Base-by-base conservation (phyloP, 2,329 filamentous ascomycete genomes). In the Pseudogymnoascus verrucosus region DNA sequence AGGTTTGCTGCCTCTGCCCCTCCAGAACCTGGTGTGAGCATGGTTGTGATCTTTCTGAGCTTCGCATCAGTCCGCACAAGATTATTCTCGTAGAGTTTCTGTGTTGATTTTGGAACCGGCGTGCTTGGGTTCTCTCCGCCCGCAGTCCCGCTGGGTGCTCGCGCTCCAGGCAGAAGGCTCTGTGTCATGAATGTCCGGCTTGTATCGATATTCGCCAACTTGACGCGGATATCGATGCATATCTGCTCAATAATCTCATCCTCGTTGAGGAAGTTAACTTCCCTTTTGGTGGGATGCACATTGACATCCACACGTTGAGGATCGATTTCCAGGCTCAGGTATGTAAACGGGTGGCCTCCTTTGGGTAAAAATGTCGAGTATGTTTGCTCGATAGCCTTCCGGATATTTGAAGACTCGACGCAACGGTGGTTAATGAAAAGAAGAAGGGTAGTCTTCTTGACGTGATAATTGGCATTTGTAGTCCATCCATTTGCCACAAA, bases 191-290 rank as follows among this genome's bases (percentile, higher is more conserved):
- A 99, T 0, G 91, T 96, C 57, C 95, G 88, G 71, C 93, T 98
- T 21, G 90, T 93, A 74, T 99, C 95, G 5, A 98, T 93, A 60
- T 89, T 88, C 10, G 91, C 89, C 3, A 99, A 82, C 68, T 89
- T 89, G 7, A 84, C 81, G 62, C 90, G 84, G 21, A 99, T 89
- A 62, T 90, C 84, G 65, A 88, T 85, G 76, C 93, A 97, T 4
- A 99, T 87, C 12, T 85, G 83, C 67, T 95, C 90, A 57, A 95
- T 89, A 54, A 99, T 96, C 69, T 99, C 95, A 67, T 99, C 95
- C 74, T 99, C 95, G 66, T 98, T 96, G 21, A 99, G 81, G 70
- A 99, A 98, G 71, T 98, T 95, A 19, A 99, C 95, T 73, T 99
- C 93, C 61, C 91, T 84, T 75, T 99, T 99, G 0, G 95, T 99